A percentile compares a stretch with the other conserved stretches of the same genome.
These are phyloP conservation scores for Biscogniauxia sp. DNA, from an alignment of 2,329 filamentous ascomycete species.

Conservation along the genomic window DNA sequence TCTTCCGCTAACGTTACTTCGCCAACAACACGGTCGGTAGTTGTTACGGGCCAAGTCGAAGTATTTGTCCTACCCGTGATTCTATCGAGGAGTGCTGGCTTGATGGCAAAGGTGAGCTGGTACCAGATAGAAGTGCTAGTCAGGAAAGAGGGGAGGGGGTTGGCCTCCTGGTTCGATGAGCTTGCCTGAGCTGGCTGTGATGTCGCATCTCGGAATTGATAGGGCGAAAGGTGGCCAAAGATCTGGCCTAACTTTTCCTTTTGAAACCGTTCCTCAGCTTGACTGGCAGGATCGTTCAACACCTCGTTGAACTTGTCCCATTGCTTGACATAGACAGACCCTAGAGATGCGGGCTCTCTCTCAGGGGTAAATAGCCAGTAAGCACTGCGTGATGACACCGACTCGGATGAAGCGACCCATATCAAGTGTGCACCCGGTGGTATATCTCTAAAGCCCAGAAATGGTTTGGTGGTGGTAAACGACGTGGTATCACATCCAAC, in stretches of 20 bases:
- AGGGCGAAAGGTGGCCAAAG: constrained; percentile 44
- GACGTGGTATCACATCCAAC: constrained; percentile 54
- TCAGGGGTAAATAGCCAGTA: constrained; percentile 52
- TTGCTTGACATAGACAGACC: constrained; percentile 34
- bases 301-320: constrained; percentile 55
- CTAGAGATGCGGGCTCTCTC: constrained; percentile 27
- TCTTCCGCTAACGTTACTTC: constrained; percentile 40
- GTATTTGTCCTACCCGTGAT: constrained; percentile 41
- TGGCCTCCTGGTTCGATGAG: constrained; percentile 14
- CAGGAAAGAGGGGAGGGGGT: constrained; percentile 25
- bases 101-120: constrained; percentile 49
- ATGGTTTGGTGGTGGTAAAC: constrained; percentile 43
- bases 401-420: constrained; percentile 52
- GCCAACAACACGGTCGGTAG: constrained; percentile 50
- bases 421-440: constrained; percentile 58
- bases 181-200: constrained; percentile 12
- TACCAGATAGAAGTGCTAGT: constrained; percentile 45
- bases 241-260: constrained; percentile 39
- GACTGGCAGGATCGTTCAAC: constrained; percentile 45
- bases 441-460: constrained; percentile 54
- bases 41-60: constrained; percentile 52
- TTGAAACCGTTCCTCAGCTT: constrained; percentile 45
- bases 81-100: constrained; percentile 42
- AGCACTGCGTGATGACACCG: constrained; percentile 50
- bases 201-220: constrained; percentile 35